phyloP scores from a whole-genome alignment of 306 rosid species.

The Dalbergia cochinchinensis region DNA sequence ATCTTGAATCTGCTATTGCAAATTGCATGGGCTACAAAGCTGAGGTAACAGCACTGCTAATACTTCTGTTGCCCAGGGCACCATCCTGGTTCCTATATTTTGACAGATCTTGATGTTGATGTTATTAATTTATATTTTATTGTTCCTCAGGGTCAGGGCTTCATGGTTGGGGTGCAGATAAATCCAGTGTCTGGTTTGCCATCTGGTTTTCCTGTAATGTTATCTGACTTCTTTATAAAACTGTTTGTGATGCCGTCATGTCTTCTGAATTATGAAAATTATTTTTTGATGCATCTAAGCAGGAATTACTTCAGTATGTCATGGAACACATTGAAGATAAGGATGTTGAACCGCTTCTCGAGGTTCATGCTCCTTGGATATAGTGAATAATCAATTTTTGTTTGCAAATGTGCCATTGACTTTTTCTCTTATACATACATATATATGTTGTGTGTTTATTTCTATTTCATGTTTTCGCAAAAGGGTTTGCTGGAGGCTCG shows the following conservation, averaged over 20 bases:
- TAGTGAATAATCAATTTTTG: constrained; percentile 21
- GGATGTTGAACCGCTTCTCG: constrained; percentile 80
- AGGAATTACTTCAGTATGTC: constrained; percentile 79
- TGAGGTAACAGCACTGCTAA: constrained; percentile 65
- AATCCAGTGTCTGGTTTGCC: constrained; percentile 95
- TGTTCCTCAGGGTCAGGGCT: constrained; percentile 91
- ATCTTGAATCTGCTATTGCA: constrained; percentile 87
- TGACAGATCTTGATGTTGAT: constrained; percentile 39
- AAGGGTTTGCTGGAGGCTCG: constrained; percentile 97
- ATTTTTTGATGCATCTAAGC: constrained; percentile 40
- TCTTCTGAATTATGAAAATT: constrained; percentile 36
- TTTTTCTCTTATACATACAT: constrained; percentile 35
- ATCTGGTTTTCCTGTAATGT: constrained; percentile 80
- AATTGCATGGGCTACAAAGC: constrained; percentile 91
- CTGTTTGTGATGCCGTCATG: constrained; percentile 41
- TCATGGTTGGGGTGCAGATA: constrained; percentile 98
- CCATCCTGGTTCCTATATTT: constrained; percentile 39
- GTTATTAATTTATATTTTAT: constrained; percentile 27
- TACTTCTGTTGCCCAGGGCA: constrained; percentile 34
- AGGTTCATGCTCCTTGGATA: constrained; percentile 65
- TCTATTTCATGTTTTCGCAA: constrained; percentile 13
- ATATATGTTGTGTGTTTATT: neutral
- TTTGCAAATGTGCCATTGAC: constrained; percentile 24
- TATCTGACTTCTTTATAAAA: constrained; percentile 39
- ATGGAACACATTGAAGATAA: constrained; percentile 78